Evolutionary conservation across 805 yeast species (phyloP).

Genomic region (Metschnikowia similis): DNA sequence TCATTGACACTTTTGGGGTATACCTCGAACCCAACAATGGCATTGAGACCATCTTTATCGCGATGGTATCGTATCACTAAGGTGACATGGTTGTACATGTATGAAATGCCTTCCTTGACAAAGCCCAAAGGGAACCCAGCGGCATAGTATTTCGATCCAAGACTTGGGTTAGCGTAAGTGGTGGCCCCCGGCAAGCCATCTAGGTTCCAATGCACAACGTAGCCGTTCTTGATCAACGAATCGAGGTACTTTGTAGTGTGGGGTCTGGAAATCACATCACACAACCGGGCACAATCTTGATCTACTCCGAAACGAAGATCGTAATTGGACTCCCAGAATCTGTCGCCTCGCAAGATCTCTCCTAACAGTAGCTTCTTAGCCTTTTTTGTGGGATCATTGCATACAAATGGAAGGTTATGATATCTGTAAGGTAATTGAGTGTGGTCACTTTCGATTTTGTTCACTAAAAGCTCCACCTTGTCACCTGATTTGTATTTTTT

Average conservation of each 20-base stretch:
- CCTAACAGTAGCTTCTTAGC: constrained; percentile 67
- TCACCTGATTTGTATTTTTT: constrained; percentile 48
- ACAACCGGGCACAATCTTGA: constrained; percentile 58
- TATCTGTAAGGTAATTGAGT: constrained; percentile 75
- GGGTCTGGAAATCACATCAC: constrained; percentile 59
- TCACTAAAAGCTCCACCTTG: constrained; percentile 62
- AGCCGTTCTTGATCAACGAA: constrained; percentile 60
- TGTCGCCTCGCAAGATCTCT: constrained; percentile 75
- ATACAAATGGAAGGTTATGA: constrained; percentile 73
- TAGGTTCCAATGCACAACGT: constrained; percentile 77
- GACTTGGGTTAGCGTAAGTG: constrained; percentile 58
- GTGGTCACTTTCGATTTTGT: constrained; percentile 74
- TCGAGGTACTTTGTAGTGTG: constrained; percentile 53
- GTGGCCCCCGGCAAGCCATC: constrained; percentile 90
- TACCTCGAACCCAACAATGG: constrained; percentile 86
- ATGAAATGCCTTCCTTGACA: constrained; percentile 50
- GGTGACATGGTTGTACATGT: constrained; percentile 76
- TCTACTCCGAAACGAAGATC: constrained; percentile 62
- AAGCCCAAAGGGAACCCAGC: constrained; percentile 86
- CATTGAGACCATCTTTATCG: constrained; percentile 35
- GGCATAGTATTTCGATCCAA: constrained; percentile 65
- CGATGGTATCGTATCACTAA: constrained; percentile 68
- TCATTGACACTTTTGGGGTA: constrained; percentile 76
- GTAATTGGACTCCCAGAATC: constrained; percentile 73
- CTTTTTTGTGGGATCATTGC: constrained; percentile 52